Base-by-base conservation (phyloP, 2,329 filamentous ascomycete genomes). In the Cladobotryum mycophilum region DNA sequence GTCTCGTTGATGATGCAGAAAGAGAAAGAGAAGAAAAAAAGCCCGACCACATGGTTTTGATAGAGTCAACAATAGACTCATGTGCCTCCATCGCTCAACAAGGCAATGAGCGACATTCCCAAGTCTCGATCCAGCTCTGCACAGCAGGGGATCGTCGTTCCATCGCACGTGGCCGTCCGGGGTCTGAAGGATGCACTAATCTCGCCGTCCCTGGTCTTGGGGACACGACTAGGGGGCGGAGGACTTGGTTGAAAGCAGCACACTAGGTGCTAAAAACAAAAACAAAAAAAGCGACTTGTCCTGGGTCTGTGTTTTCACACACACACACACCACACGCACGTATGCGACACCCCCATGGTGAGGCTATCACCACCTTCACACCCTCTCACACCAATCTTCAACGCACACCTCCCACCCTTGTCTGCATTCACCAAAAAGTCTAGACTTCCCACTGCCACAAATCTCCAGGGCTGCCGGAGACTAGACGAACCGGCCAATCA, bases 141-240 rank as follows among this genome's bases (percentile, higher is more conserved):
- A 20, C 22, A 17, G 47, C 40, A 48, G 41, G 51, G 51, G 51
- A 50, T 50, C 5, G 47, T 46, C 34, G 47, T 46, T 50, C 51
- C 51, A 38, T 41, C 52, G 45, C 56, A 59, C 57, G 57, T 59
- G 57, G 57, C 53, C 40, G 54, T 47, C 54, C 52, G 25, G 57
- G 50, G 41, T 41, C 55, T 44, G 53, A 51, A 47, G 47, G 22
- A 48, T n/a, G 38, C 54, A 48, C 55, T 55, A 53, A 55, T 43
- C 49, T 53, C 41, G 34, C 54, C 54, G 54, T 48, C 52, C 54
- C 51, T 49, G 50, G 44, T 22, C 17, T 41, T 43, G 34, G 43
- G 35, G 41, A 37, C 5, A 20, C 18, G 48, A 30, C 25, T 30
- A 6, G 25, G 25, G 25, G 25, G 25, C 6, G 25, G 25, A 11